phyloP scores from a whole-genome alignment of 164 flowering plant species.

The Piper betle region DNA sequence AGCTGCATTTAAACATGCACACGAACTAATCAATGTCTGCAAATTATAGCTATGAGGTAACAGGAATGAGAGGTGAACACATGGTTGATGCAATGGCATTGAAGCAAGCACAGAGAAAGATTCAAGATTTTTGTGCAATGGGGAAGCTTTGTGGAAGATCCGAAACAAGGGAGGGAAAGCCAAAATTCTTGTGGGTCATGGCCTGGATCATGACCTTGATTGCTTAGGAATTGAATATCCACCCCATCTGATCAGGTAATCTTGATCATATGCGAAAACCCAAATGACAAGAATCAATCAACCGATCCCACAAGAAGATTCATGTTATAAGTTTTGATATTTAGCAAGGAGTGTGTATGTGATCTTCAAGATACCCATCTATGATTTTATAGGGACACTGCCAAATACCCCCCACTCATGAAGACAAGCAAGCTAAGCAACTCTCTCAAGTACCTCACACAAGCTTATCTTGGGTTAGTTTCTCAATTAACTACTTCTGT shows the following conservation, averaged over 20 bases:
- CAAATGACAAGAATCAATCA: background rate
- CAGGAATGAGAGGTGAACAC: conserved; percentile 69
- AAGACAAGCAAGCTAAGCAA: conserved; percentile 95
- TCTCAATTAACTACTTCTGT: background rate
- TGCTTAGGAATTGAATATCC: conserved; percentile 70
- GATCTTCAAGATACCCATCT: background rate
- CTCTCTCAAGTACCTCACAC: conserved; percentile 76
- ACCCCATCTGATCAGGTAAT: conserved; percentile 48
- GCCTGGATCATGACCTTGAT: conserved; percentile 72
- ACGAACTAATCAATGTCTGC: background rate
- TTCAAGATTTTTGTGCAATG: conserved; percentile 80
- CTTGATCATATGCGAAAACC: background rate
- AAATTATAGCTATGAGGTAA: conserved; percentile 49
- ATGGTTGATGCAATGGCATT: conserved; percentile 67
- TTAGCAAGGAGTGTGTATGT: background rate
- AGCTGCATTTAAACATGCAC: no score
- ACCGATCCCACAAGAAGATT: background rate
- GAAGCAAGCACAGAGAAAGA: conserved; percentile 51
- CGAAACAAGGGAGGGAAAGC: conserved; percentile 58
- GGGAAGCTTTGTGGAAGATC: conserved; percentile 75
- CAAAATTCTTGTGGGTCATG: conserved; percentile 86
- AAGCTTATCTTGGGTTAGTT: conserved; percentile 69
- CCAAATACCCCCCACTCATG: conserved; percentile 87
- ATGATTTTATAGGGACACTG: conserved; percentile 47
- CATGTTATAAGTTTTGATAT: background rate